Conservation (phyloP, 2,329 filamentous ascomycete genomes). For the Cladosporium sp. region DNA sequence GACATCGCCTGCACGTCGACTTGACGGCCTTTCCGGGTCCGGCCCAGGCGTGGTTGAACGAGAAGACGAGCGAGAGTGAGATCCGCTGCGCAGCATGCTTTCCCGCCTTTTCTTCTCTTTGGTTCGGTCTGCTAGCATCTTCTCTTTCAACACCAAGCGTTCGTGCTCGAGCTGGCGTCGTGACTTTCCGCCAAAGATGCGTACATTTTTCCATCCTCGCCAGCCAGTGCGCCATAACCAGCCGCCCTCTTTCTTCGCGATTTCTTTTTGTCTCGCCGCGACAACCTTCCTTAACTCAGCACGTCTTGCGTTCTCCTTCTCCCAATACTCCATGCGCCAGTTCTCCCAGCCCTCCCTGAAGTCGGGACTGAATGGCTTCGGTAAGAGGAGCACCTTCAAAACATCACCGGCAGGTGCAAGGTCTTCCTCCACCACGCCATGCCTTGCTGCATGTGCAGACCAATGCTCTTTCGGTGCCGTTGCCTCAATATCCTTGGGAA, state of each 20-base stretch:
- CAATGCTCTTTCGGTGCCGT: constrained; percentile 60
- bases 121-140: constrained; percentile 17
- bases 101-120: constrained; percentile 20
- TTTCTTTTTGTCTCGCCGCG: constrained; percentile 60
- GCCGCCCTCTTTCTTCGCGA: constrained; percentile 64
- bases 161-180: constrained; percentile 28
- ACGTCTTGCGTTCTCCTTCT: constrained; percentile 87
- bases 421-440: constrained; percentile 69
- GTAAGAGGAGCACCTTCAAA: constrained; percentile 81
- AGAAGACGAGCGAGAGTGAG: constrained; percentile 19
- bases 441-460: constrained; percentile 24
- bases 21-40: constrained; percentile 18
- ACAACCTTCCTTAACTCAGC: constrained; percentile 67
- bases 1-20: constrained; percentile 14
- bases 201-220: constrained; percentile 45
- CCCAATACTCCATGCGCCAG: constrained; percentile 93
- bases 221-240: constrained; percentile 88
- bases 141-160: constrained; percentile 26
- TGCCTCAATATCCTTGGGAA: constrained; percentile 37
- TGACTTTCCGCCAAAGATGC: constrained; percentile 24
- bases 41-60: constrained; percentile 24
- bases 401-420: constrained; percentile 85
- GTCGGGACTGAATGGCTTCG: constrained; percentile 90
- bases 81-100: constrained; percentile 21
- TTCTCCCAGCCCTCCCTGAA: constrained; percentile 97